phyloP scores from a whole-genome alignment of 2,329 filamentous ascomycete species.

The Endocalyx cinctus region DNA sequence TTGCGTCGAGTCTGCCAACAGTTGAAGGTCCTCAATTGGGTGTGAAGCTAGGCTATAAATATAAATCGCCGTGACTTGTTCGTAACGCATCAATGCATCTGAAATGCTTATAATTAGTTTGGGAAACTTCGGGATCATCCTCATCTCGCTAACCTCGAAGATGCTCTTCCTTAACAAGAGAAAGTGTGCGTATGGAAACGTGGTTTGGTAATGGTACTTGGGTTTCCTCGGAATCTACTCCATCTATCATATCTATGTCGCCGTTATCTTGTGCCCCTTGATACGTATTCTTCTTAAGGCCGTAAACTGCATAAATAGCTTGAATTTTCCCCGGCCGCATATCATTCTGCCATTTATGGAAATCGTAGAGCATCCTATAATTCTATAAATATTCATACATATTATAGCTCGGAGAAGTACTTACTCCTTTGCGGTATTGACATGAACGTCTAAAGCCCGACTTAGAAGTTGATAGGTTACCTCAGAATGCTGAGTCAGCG shows the following conservation, averaged over 20 bases:
- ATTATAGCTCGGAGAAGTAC: too few relatives aligned
- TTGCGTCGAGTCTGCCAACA: conserved; percentile 65
- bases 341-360: conserved; percentile 71
- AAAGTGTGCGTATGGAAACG: conserved; percentile 53
- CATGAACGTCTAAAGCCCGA: conserved; percentile 76
- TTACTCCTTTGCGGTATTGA: conserved; percentile 85
- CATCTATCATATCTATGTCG: conserved; percentile 68
- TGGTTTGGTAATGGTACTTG: conserved; percentile 39
- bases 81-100: conserved; percentile 66
- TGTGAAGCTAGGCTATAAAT: conserved; percentile 79
- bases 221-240: conserved; percentile 46
- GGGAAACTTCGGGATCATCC: too few relatives aligned
- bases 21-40: conserved; percentile 64
- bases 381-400: too few relatives aligned
- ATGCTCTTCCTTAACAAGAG: conserved; percentile 67
- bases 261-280: conserved; percentile 46
- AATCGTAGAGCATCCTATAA: conserved; percentile 80
- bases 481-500: conserved; percentile 40
- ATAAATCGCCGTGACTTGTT: conserved; percentile 73
- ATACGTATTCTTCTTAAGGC: conserved; percentile 51
- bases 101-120: too few relatives aligned
- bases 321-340: conserved; percentile 72
- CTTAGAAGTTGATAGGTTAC: conserved; percentile 84
- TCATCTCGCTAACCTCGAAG: conserved; percentile 52
- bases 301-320: conserved; percentile 87